phyloP scores from a whole-genome alignment of 306 rosid genomes.

The Fragaria nilgerrensis region DNA sequence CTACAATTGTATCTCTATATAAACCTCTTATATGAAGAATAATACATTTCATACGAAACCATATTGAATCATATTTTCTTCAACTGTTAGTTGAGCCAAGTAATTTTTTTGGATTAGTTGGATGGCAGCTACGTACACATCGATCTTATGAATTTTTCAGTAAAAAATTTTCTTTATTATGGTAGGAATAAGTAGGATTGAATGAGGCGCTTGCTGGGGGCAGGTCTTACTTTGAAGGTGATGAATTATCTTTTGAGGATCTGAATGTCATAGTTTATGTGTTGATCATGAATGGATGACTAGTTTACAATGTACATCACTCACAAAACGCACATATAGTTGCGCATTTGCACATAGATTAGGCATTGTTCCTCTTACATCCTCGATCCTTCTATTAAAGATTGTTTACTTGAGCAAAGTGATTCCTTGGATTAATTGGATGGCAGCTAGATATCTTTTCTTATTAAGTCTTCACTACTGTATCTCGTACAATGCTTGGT shows the following conservation, averaged over 20 bases:
- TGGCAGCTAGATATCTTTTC: neutral
- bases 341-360: no score
- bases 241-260: neutral
- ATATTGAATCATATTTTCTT: no score
- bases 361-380: neutral
- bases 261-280: neutral
- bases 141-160: no score
- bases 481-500: neutral
- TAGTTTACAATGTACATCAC: neutral
- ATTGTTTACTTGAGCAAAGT: neutral
- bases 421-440: neutral
- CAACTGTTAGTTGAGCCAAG: no score
- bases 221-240: constrained; percentile 76
- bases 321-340: neutral
- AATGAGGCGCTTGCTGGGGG: constrained; percentile 69
- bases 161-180: no score
- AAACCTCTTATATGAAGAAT: no score
- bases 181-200: constrained; percentile 10
- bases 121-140: no score
- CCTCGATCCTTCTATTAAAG: neutral
- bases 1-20: no score
- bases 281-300: neutral
- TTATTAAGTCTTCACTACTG: neutral
- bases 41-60: no score
- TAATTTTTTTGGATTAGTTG: no score